A percentile compares a stretch with the other conserved stretches of the same genome.
phyloP scores from a whole-genome alignment of 768 basidiomycete species.

The Leccinum obscurum region DNA sequence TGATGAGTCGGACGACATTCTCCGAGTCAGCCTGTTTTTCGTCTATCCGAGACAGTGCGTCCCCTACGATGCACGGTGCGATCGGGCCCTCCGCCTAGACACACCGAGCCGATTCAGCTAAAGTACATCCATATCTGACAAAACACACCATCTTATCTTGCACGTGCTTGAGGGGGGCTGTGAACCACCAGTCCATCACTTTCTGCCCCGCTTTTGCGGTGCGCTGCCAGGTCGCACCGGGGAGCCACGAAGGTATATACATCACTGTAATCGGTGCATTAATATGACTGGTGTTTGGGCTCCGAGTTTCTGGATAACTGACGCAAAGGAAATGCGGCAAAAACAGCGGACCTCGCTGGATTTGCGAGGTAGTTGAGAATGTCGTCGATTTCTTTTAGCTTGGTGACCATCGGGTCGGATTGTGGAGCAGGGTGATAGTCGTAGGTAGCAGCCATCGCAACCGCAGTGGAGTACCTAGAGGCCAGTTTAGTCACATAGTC shows the following conservation, averaged over 20 bases:
- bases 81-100: not conserved
- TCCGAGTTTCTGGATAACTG: not conserved
- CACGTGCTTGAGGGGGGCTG: not conserved
- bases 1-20: constrained; percentile 1
- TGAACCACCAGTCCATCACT: constrained; percentile 9
- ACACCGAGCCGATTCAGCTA: not conserved
- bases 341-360: not conserved
- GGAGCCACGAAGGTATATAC: constrained; percentile 8
- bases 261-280: not conserved
- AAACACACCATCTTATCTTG: constrained; percentile 3
- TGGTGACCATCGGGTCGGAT: constrained; percentile 13
- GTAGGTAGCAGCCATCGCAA: constrained; percentile 13
- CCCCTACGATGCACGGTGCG: constrained; percentile 6
- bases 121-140: not conserved
- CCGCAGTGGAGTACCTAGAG: constrained; percentile 8
- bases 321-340: constrained; percentile 11
- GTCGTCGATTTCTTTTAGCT: constrained; percentile 1
- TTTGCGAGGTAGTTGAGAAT: not conserved
- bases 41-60: constrained; percentile 5
- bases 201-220: not conserved
- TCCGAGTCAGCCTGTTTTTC: not conserved
- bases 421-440: constrained; percentile 9
- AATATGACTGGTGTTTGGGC: not conserved
- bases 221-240: constrained; percentile 6
- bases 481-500: not conserved